Conservation (phyloP, 2,329 filamentous ascomycete genomes). For the Helotiales sp. region DNA sequence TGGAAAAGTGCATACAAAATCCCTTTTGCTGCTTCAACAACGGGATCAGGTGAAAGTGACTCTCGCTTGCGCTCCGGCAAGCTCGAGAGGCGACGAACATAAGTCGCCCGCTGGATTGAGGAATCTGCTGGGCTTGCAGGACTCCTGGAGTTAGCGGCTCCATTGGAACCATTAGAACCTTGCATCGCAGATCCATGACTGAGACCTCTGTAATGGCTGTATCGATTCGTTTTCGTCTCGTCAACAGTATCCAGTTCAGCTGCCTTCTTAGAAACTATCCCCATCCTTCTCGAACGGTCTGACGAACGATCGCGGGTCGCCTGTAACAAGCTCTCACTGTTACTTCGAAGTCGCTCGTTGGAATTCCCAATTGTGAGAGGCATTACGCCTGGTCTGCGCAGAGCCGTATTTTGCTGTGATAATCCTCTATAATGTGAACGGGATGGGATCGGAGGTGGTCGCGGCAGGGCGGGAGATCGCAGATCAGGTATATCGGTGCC, state of each 20-base stretch:
- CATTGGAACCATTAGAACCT: conserved; percentile 42
- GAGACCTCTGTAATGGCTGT: conserved; percentile 69
- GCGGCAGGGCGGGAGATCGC: conserved; percentile 68
- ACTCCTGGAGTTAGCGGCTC: conserved; percentile 46
- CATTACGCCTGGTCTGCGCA: conserved; percentile 74
- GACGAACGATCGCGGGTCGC: conserved; percentile 50
- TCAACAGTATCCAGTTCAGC: conserved; percentile 67
- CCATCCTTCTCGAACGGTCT: conserved; percentile 67
- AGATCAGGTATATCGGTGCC: conserved; percentile 70
- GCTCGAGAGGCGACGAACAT: conserved; percentile 66
- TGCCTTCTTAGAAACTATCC: conserved; percentile 63
- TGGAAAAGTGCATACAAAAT: conserved; percentile 71
- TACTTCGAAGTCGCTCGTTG: conserved; percentile 70
- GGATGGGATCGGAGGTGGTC: conserved; percentile 77
- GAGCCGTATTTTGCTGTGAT: conserved; percentile 67
- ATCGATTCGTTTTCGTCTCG: conserved; percentile 65
- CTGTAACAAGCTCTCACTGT: conserved; percentile 65
- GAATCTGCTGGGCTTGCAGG: conserved; percentile 65
- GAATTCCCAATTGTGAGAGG: conserved; percentile 70
- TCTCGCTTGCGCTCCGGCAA: conserved; percentile 66
- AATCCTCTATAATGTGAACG: conserved; percentile 80
- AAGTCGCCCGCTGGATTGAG: conserved; percentile 60
- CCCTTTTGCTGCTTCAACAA: conserved; percentile 68
- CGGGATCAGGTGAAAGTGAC: conserved; percentile 63
- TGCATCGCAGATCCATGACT: conserved; percentile 74